phyloP scores from a whole-genome alignment of 2,329 filamentous ascomycete species.

The Celoporthe dispersa region DNA sequence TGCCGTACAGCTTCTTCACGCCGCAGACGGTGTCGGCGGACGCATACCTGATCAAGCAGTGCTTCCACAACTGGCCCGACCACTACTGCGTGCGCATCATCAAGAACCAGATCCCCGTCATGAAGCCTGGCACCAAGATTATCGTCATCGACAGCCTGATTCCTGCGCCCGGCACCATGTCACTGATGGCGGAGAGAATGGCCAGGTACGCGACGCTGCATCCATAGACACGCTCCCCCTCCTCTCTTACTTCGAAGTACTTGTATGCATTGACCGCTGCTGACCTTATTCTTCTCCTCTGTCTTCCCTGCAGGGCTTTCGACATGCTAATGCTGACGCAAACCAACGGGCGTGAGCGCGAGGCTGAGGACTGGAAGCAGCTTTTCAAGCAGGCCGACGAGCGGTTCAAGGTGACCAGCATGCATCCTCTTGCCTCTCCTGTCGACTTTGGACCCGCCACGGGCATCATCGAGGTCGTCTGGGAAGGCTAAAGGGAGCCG shows the following conservation, averaged over 20 bases:
- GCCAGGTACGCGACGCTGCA: background rate
- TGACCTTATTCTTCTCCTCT: background rate
- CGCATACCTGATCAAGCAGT: constrained; percentile 32
- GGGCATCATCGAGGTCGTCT: background rate
- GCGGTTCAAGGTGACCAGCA: background rate
- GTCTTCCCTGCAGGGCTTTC: background rate
- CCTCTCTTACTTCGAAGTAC: background rate
- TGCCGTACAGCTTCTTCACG: constrained; percentile 19
- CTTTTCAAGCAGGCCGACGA: background rate
- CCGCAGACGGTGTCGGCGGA: constrained; percentile 23
- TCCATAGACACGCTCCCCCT: too few relatives aligned
- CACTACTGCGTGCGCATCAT: constrained; percentile 32
- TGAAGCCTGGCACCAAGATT: constrained; percentile 33
- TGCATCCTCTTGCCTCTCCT: background rate
- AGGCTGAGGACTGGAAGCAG: background rate
- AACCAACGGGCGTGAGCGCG: background rate
- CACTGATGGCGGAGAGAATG: constrained; percentile 9
- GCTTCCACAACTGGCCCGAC: constrained; percentile 33
- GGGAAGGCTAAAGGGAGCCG: background rate
- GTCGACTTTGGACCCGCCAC: background rate
- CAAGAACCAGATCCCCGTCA: constrained; percentile 29
- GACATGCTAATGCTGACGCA: background rate
- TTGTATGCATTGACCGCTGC: background rate
- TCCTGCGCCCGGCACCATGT: background rate
- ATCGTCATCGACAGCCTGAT: constrained; percentile 33